phyloP scores from a whole-genome alignment of 1,284 basidiomycete genomes.

The Jaminaea rosea region DNA sequence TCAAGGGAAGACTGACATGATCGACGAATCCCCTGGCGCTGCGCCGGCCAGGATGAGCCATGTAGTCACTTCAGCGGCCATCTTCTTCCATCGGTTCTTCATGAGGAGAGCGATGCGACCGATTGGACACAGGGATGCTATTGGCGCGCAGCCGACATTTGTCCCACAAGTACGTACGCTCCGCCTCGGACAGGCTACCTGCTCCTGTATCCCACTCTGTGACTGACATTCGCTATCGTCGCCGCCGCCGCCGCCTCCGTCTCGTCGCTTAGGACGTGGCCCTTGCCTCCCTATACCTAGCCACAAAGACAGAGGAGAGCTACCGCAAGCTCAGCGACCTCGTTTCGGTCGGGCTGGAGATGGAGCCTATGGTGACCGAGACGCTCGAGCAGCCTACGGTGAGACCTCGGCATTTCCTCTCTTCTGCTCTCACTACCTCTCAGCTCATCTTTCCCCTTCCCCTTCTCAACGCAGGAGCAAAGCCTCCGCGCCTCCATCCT shows the following conservation, averaged over 20 bases:
- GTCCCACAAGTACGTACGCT: slow-evolving; percentile 55
- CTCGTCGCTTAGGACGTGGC: slow-evolving; percentile 76
- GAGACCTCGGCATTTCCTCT: too few relatives aligned
- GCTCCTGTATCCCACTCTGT: too few relatives aligned
- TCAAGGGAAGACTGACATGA: neutral
- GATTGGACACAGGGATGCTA: slow-evolving; percentile 58
- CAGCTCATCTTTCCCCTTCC: too few relatives aligned
- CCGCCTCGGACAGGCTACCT: too few relatives aligned
- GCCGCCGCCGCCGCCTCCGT: slow-evolving; percentile 7
- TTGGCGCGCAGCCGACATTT: slow-evolving; percentile 8
- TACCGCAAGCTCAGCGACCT: slow-evolving; percentile 76
- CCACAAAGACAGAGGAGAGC: slow-evolving; percentile 82
- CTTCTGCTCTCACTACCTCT: too few relatives aligned
- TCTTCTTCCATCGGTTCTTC: slow-evolving; percentile 87
- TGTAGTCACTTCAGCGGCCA: slow-evolving; percentile 56
- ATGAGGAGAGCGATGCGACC: slow-evolving; percentile 70
- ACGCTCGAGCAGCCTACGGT: slow-evolving; percentile 24
- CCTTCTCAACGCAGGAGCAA: too few relatives aligned
- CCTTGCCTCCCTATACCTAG: slow-evolving; percentile 78
- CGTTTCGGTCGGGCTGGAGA: slow-evolving; percentile 65
- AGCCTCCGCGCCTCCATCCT: slow-evolving; percentile 56
- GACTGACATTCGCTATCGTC: slow-evolving; percentile 2
- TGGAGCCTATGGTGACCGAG: slow-evolving; percentile 54
- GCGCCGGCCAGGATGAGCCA: slow-evolving; percentile 14
- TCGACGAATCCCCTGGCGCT: neutral